Conservation (phyloP, 805 yeast species). For the Hanseniaspora jakobsenii region DNA sequence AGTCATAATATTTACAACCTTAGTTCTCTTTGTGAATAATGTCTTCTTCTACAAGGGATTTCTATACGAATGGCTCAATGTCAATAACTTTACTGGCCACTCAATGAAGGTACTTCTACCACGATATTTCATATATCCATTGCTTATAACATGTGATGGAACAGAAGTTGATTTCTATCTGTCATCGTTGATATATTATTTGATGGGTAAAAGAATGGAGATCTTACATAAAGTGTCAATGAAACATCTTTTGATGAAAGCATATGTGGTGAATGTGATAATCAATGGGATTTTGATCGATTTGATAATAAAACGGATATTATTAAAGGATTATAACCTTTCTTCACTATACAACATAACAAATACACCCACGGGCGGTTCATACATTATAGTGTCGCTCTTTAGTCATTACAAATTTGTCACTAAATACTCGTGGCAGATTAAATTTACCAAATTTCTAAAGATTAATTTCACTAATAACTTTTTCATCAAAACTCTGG, state of each 20-base stretch:
- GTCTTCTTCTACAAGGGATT: conserved; percentile 5
- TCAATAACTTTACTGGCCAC: neutral
- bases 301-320: neutral
- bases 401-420: neutral
- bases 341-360: no score
- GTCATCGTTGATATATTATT: conserved; percentile 1
- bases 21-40: conserved; percentile 3
- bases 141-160: conserved; percentile 9
- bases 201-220: conserved; percentile 9
- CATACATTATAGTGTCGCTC: conserved; percentile 1
- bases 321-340: neutral
- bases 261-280: neutral
- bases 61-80: conserved; percentile 8
- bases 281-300: conserved; percentile 2
- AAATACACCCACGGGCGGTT: conserved; percentile 8
- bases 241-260: conserved; percentile 1
- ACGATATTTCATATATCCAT: conserved; percentile 8
- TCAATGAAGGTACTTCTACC: neutral
- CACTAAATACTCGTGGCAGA: conserved; percentile 1
- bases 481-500: conserved; percentile 1
- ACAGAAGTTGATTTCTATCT: conserved; percentile 5
- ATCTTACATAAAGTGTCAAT: conserved; percentile 2
- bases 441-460: neutral
- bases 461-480: neutral
- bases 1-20: conserved; percentile 4